A percentile compares a stretch with the other conserved stretches of the same genome.
phyloP scores from a whole-genome alignment of 768 basidiomycete genomes.

The Suillus ampliporus region DNA sequence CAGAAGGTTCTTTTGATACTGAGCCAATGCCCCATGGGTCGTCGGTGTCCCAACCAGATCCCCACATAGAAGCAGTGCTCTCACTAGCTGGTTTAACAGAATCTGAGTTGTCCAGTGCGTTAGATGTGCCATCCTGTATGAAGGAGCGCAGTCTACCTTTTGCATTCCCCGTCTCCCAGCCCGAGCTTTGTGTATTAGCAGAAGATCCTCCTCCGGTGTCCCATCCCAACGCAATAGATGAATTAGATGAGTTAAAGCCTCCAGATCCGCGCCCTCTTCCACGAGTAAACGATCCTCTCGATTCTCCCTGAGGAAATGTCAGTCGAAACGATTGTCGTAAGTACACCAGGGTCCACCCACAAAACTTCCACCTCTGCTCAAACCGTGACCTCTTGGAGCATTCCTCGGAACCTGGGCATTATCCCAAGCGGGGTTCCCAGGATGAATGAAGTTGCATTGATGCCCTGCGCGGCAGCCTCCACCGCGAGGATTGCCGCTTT shows the following conservation, averaged over 20 bases:
- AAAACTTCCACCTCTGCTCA: slow-evolving; percentile 21
- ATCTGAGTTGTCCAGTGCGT: background rate
- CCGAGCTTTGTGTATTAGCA: background rate
- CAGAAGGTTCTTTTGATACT: slow-evolving; percentile 10
- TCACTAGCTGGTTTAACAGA: background rate
- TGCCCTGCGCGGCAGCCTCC: slow-evolving; percentile 32
- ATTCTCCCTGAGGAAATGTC: slow-evolving; percentile 14
- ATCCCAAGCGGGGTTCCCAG: slow-evolving; percentile 30
- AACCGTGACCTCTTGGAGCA: slow-evolving; percentile 15
- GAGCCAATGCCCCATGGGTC: slow-evolving; percentile 12
- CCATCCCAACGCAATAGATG: slow-evolving; percentile 7
- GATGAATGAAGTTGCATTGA: slow-evolving; percentile 39
- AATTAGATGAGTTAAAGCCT: background rate
- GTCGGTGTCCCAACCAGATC: slow-evolving; percentile 10
- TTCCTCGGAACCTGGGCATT: slow-evolving; percentile 20
- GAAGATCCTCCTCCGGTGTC: slow-evolving; percentile 9
- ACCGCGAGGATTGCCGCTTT: slow-evolving; percentile 30
- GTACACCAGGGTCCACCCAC: slow-evolving; percentile 16
- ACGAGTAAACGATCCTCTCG: slow-evolving; percentile 15
- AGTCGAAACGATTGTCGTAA: background rate
- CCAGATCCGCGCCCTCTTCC: slow-evolving; percentile 12
- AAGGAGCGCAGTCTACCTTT: background rate
- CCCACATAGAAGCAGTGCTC: background rate
- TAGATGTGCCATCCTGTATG: background rate
- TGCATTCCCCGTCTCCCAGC: background rate